Conservation (phyloP, 1,284 basidiomycete genomes). For the Fomes fomentarius region DNA sequence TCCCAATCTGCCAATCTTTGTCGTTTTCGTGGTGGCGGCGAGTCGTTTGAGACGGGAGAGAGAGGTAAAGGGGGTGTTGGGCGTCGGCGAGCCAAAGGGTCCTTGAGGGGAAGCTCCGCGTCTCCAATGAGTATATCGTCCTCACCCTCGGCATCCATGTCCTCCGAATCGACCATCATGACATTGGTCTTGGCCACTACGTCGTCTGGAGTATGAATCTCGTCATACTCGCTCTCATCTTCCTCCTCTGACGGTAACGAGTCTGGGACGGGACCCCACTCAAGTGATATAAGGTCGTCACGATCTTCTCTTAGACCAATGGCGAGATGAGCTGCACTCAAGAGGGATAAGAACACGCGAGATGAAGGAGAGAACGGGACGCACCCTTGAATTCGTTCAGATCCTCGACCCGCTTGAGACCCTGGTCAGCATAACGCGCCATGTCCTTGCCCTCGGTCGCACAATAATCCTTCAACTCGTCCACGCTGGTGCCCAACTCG, state of each 20-base stretch:
- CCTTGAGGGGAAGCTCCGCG: constrained; percentile 5
- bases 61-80: constrained; percentile 50
- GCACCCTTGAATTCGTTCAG: constrained; percentile 71
- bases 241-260: constrained; percentile 30
- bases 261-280: constrained; percentile 49
- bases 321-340: constrained; percentile 56
- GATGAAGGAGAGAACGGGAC: constrained; percentile 30
- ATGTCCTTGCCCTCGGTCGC: constrained; percentile 66
- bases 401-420: constrained; percentile 66
- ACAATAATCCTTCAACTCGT: constrained; percentile 69
- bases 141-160: constrained; percentile 13
- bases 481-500: constrained; percentile 71
- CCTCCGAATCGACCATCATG: constrained; percentile 16
- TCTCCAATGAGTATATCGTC: constrained; percentile 23
- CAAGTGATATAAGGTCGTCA: constrained; percentile 57
- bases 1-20: constrained; percentile 57
- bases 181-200: constrained; percentile 37
- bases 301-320: constrained; percentile 57
- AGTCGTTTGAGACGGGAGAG: constrained; percentile 61
- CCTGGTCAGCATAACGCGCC: constrained; percentile 62
- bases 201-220: constrained; percentile 21
- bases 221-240: constrained; percentile 37
- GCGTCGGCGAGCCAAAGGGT: constrained; percentile 34
- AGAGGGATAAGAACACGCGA: constrained; percentile 24
- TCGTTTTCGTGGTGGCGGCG: constrained; percentile 55